phyloP scores from a whole-genome alignment of 106 monocot genomes.

The Phalaenopsis aphrodite region DNA sequence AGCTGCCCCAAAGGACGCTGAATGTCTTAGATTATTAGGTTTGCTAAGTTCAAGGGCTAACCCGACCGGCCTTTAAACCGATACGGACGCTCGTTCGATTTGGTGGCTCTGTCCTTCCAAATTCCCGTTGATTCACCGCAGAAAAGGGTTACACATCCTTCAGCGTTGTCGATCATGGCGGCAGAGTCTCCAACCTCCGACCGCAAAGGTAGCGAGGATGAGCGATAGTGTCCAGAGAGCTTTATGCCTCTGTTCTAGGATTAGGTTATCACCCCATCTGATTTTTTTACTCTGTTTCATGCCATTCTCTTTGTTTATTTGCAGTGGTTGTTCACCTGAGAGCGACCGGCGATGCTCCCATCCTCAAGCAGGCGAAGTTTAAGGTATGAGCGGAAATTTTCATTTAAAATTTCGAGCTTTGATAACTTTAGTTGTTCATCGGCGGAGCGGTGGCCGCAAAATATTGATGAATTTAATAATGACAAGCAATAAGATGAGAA shows the following conservation, averaged over 20 bases:
- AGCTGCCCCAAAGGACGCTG: no score
- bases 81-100: background rate
- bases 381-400: constrained; percentile 33
- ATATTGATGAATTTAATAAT: no score
- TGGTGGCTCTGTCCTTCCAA: no score
- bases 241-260: background rate
- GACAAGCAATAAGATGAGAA: no score
- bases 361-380: constrained; percentile 91
- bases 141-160: background rate
- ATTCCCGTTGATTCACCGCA: no score
- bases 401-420: background rate
- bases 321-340: constrained; percentile 87
- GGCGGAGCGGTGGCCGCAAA: no score
- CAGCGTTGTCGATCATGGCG: constrained; percentile 15
- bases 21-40: no score
- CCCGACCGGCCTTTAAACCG: no score
- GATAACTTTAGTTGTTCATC: background rate
- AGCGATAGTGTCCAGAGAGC: background rate
- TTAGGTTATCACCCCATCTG: constrained; percentile 2
- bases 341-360: constrained; percentile 89
- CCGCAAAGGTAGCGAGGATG: constrained; percentile 37
- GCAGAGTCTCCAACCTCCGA: constrained; percentile 28
- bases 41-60: no score
- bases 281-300: background rate
- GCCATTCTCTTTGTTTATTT: background rate